Evolutionary conservation across 2,329 filamentous ascomycete species (phyloP).

Genomic region (Fusarium nodosum): DNA sequence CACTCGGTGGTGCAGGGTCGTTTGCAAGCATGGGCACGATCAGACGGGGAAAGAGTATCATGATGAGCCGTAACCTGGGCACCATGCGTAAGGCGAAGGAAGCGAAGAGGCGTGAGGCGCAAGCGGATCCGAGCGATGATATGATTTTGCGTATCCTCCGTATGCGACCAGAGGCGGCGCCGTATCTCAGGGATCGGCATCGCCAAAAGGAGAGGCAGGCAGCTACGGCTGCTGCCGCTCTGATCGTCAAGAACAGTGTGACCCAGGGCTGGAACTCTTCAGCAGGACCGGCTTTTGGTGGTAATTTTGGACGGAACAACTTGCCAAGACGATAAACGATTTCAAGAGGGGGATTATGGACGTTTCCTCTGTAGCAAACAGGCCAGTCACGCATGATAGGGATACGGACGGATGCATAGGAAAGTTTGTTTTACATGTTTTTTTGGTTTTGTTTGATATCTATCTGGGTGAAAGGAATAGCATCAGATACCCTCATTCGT

Average conservation of each 20-base stretch:
- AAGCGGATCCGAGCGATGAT: constrained; percentile 96
- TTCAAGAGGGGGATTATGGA: constrained; percentile 23
- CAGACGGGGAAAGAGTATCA: constrained; percentile 81
- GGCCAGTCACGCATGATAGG: not conserved
- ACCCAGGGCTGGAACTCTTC: constrained; percentile 66
- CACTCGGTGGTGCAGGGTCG: constrained; percentile 53
- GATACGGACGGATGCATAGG: not conserved
- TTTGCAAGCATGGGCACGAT: constrained; percentile 79
- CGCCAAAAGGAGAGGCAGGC: constrained; percentile 94
- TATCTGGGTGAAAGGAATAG: constrained; percentile 46
- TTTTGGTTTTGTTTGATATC: constrained; percentile 39
- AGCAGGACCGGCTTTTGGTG: constrained; percentile 48
- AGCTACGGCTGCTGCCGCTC: constrained; percentile 88
- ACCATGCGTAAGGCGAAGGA: constrained; percentile 97
- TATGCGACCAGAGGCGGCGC: constrained; percentile 91
- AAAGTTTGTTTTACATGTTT: constrained; percentile 7
- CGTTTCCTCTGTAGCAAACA: constrained; percentile 2
- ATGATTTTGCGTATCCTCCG: constrained; percentile 96
- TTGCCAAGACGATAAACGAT: constrained; percentile 62
- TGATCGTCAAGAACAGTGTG: constrained; percentile 94
- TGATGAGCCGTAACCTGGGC: constrained; percentile 93
- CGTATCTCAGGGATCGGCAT: constrained; percentile 90
- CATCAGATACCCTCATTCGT: constrained; percentile 52
- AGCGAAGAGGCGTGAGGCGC: constrained; percentile 93
- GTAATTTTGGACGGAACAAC: constrained; percentile 62